Conservation (phyloP, 768 basidiomycete genomes). For the Suillus placidus region DNA sequence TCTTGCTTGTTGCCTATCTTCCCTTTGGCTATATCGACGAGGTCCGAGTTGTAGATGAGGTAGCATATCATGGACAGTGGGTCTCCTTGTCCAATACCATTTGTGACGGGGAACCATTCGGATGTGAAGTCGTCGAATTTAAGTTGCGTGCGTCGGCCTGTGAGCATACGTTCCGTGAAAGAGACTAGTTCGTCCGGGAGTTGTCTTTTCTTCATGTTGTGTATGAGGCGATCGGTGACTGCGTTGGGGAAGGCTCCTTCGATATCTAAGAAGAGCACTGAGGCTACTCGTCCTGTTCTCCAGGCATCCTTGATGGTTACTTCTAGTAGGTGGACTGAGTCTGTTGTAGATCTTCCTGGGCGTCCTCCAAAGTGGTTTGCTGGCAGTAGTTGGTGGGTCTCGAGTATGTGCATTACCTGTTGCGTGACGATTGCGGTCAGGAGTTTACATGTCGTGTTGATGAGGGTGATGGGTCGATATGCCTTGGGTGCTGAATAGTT, state of each 20-base stretch:
- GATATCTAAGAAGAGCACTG: constrained; percentile 44
- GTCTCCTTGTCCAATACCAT: constrained; percentile 38
- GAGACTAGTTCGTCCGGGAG: constrained; percentile 10
- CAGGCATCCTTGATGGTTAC: constrained; percentile 41
- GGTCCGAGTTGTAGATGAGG: constrained; percentile 35
- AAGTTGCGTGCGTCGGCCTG: constrained; percentile 10
- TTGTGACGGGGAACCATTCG: constrained; percentile 15
- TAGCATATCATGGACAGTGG: constrained; percentile 34
- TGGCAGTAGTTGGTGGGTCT: constrained; percentile 39
- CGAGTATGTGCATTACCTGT: constrained; percentile 29
- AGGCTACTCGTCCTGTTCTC: constrained; percentile 36
- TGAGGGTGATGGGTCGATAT: constrained; percentile 41
- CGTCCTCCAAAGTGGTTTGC: constrained; percentile 41
- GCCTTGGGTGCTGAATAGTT: constrained; percentile 39
- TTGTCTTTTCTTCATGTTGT: constrained; percentile 25
- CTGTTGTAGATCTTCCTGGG: constrained; percentile 40
- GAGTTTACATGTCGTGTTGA: constrained; percentile 36
- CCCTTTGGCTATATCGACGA: constrained; percentile 12
- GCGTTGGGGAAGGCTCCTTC: constrained; percentile 47
- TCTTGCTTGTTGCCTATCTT: background rate
- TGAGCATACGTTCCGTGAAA: constrained; percentile 16
- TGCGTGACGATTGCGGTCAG: constrained; percentile 31
- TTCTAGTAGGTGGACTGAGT: constrained; percentile 38
- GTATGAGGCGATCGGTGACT: constrained; percentile 31
- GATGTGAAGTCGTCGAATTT: constrained; percentile 28